Evolutionary conservation across 2,329 filamentous ascomycete genomes (phyloP).

Genomic region (Dissoconium aciculare): DNA sequence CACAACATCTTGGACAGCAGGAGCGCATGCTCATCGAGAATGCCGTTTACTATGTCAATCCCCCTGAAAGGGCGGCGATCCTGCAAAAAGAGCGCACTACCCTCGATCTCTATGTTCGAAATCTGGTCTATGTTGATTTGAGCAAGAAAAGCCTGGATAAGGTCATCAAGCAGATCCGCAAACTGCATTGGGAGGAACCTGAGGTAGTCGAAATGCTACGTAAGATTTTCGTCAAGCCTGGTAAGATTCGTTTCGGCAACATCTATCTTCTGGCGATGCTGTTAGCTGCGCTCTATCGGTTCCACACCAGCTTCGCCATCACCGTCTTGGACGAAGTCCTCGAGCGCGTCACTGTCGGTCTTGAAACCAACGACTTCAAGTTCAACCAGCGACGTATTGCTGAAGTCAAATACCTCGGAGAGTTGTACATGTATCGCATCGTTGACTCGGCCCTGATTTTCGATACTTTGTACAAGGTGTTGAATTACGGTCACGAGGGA

Average conservation of each 20-base stretch:
- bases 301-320: conserved; percentile 82
- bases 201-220: conserved; percentile 69
- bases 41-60: conserved; percentile 93
- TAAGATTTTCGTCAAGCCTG: conserved; percentile 89
- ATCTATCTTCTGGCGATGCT: conserved; percentile 87
- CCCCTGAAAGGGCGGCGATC: conserved; percentile 81
- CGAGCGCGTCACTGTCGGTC: conserved; percentile 71
- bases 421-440: conserved; percentile 96
- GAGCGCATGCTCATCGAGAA: conserved; percentile 98
- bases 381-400: conserved; percentile 90
- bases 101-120: conserved; percentile 81
- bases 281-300: conserved; percentile 73
- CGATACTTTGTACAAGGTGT: conserved; percentile 83
- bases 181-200: conserved; percentile 91
- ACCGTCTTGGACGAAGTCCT: conserved; percentile 83
- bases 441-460: conserved; percentile 92
- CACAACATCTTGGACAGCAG: conserved; percentile 86
- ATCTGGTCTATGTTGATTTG: conserved; percentile 84
- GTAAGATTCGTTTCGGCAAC: conserved; percentile 95
- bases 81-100: conserved; percentile 93
- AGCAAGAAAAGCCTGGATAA: conserved; percentile 89
- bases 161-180: conserved; percentile 82
- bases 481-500: conserved; percentile 76
- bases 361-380: conserved; percentile 95
- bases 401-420: conserved; percentile 89